A percentile compares a stretch with the other conserved stretches of the same genome.
These are phyloP conservation scores for Cokeromyces recurvatus DNA, from an alignment of 371 early-diverging fungal species.

Conservation along the genomic window DNA sequence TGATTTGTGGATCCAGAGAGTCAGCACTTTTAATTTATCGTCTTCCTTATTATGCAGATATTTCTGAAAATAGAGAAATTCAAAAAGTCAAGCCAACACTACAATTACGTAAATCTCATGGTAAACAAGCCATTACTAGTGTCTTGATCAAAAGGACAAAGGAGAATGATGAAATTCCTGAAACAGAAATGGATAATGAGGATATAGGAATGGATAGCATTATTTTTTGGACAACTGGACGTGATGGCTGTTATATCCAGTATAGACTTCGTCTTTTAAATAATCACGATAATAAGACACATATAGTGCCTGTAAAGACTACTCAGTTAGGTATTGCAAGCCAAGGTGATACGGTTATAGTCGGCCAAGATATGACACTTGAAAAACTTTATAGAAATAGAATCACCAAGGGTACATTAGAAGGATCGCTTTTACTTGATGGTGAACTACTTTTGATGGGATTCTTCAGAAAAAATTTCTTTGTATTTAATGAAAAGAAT, in stretches of 20 bases:
- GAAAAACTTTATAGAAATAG: slow-evolving; percentile 59
- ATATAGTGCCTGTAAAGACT: slow-evolving; percentile 18
- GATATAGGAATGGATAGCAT: slow-evolving; percentile 34
- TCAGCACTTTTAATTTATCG: slow-evolving; percentile 54
- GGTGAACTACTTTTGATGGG: slow-evolving; percentile 59
- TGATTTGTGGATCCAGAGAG: slow-evolving; percentile 60
- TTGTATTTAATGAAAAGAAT: slow-evolving; percentile 69
- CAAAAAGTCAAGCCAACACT: slow-evolving; percentile 19
- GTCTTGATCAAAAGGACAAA: slow-evolving; percentile 19
- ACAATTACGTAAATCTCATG: slow-evolving; percentile 41
- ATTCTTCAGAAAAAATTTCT: slow-evolving; percentile 68
- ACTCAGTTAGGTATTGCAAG: slow-evolving; percentile 32
- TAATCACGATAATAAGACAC: too few species aligned
- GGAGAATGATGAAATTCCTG: background rate
- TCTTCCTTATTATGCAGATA: slow-evolving; percentile 16
- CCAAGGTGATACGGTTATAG: slow-evolving; percentile 25
- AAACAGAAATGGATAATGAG: slow-evolving; percentile 6
- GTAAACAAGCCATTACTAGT: slow-evolving; percentile 52
- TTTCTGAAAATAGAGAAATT: background rate
- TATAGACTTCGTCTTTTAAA: slow-evolving; percentile 44
- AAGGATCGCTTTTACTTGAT: slow-evolving; percentile 53
- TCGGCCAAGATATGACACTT: slow-evolving; percentile 26
- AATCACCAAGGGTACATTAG: slow-evolving; percentile 73
- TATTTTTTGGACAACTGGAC: slow-evolving; percentile 60
- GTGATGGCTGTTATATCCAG: slow-evolving; percentile 66